A percentile compares a stretch with the other conserved stretches of the same genome.
Conservation (phyloP, 305 asterid species). For the Euphrasia arctica region DNA sequence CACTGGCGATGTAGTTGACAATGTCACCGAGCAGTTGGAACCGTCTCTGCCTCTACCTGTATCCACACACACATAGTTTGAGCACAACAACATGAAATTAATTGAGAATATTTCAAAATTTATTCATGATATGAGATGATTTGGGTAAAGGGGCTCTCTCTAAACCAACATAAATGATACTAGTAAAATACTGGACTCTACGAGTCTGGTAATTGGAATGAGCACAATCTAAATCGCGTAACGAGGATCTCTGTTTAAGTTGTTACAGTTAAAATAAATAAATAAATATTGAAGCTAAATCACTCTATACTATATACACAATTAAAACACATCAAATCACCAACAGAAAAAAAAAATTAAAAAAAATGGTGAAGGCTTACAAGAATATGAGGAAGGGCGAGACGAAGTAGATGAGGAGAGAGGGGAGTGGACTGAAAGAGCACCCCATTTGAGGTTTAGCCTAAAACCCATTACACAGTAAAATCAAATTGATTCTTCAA, state of each 20-base stretch:
- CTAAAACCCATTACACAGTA: conserved; percentile 56
- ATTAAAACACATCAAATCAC: too few species aligned
- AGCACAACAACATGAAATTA: neutral
- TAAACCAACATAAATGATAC: too few species aligned
- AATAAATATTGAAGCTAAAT: too few species aligned
- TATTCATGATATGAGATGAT: too few species aligned
- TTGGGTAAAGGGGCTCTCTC: too few species aligned
- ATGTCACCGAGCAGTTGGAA: conserved; percentile 39
- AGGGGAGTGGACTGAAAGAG: conserved; percentile 58
- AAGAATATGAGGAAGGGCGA: conserved; percentile 47
- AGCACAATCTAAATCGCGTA: too few species aligned
- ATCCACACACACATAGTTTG: conserved; percentile 2
- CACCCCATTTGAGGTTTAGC: conserved; percentile 64
- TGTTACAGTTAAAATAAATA: too few species aligned
- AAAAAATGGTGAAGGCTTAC: conserved; percentile 33
- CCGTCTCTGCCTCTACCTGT: conserved; percentile 58
- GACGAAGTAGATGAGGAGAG: conserved; percentile 53
- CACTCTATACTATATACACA: too few species aligned
- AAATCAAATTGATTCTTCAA: conserved; percentile 23
- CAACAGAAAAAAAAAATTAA: neutral
- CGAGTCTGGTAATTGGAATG: too few species aligned
- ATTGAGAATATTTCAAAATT: conserved; percentile 10
- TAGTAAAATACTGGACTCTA: neutral
- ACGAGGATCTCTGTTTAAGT: too few species aligned
- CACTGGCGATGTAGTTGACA: conserved; percentile 39